Conservation (phyloP, 2,329 filamentous ascomycete species). For the Balansia obtecta region DNA sequence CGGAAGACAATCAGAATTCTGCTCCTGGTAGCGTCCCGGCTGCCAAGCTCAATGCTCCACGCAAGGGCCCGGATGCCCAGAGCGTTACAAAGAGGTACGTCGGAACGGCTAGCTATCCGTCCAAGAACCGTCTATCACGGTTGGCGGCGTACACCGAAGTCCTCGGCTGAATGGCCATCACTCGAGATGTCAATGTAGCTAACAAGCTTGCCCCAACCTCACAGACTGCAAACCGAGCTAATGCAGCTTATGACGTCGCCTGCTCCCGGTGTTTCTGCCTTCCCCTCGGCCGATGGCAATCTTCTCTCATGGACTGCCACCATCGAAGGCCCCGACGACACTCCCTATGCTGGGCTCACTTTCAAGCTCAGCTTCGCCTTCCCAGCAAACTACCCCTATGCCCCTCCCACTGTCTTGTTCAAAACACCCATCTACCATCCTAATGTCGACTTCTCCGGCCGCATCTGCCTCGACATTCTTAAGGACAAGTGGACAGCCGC, state of each 20-base stretch:
- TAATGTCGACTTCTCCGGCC: conserved; percentile 92
- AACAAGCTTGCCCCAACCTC: not conserved
- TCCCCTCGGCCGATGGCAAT: conserved; percentile 82
- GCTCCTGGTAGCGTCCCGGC: conserved; percentile 49
- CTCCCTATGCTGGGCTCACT: conserved; percentile 75
- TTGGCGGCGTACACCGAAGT: not conserved
- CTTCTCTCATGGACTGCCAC: conserved; percentile 88
- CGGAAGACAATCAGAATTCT: conserved; percentile 52
- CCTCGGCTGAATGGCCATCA: not conserved
- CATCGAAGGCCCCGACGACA: conserved; percentile 81
- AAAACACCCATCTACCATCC: conserved; percentile 99
- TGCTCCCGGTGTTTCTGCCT: conserved; percentile 87
- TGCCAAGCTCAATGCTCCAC: conserved; percentile 45
- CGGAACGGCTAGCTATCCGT: not conserved
- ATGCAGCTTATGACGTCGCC: conserved; percentile 98
- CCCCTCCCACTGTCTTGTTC: conserved; percentile 83
- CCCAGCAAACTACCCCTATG: conserved; percentile 85
- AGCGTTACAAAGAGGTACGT: conserved; percentile 66
- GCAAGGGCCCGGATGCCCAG: conserved; percentile 52
- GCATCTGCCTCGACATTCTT: conserved; percentile 94
- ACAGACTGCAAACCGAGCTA: conserved; percentile 85
- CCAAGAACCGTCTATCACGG: not conserved
- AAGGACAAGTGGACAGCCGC: conserved; percentile 99
- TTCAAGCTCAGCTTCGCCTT: conserved; percentile 92
- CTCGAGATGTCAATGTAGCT: not conserved